These are phyloP conservation scores for Colletotrichum sp. DNA, from an alignment of 2,329 filamentous ascomycete genomes.

Conservation along the genomic window DNA sequence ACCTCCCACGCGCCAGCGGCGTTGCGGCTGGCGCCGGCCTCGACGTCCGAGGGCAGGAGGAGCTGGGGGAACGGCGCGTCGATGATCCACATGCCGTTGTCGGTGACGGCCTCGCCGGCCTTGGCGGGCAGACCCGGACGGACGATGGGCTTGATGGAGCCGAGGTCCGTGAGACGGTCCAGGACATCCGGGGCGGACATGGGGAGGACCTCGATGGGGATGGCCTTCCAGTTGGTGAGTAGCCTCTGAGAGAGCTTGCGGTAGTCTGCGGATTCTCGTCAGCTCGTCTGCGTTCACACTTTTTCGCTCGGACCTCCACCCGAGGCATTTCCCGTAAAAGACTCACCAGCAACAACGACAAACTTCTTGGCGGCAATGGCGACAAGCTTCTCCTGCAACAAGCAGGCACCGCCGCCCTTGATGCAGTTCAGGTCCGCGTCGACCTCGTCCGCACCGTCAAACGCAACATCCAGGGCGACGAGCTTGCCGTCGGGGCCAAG, in stretches of 20 bases:
- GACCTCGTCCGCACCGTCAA: constrained; percentile 97
- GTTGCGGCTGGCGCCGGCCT: constrained; percentile 30
- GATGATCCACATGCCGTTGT: constrained; percentile 76
- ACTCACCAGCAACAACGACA: constrained; percentile 80
- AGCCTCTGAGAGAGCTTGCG: constrained; percentile 85
- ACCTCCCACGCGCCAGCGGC: constrained; percentile 80
- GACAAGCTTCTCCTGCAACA: constrained; percentile 98
- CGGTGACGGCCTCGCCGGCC: constrained; percentile 74
- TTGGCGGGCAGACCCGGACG: constrained; percentile 77
- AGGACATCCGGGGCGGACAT: constrained; percentile 81
- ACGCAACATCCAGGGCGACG: constrained; percentile 80
- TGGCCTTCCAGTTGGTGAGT: constrained; percentile 76
- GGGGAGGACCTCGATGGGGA: constrained; percentile 94
- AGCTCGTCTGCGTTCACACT: background rate
- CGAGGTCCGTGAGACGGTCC: constrained; percentile 72
- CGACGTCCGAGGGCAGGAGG: constrained; percentile 61
- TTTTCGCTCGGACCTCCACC: background rate
- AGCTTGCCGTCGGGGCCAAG: constrained; percentile 49
- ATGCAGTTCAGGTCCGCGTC: constrained; percentile 95
- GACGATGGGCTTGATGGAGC: constrained; percentile 72
- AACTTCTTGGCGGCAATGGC: constrained; percentile 85
- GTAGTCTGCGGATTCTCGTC: constrained; percentile 66
- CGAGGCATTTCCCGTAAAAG: background rate
- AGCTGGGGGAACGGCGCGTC: constrained; percentile 87
- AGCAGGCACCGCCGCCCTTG: constrained; percentile 95